Percentiles rank a stretch among this genome's conserved stretches.
Evolutionary conservation across 2,329 filamentous ascomycete genomes (phyloP).

Genomic region (Aaosphaeria arxii): DNA sequence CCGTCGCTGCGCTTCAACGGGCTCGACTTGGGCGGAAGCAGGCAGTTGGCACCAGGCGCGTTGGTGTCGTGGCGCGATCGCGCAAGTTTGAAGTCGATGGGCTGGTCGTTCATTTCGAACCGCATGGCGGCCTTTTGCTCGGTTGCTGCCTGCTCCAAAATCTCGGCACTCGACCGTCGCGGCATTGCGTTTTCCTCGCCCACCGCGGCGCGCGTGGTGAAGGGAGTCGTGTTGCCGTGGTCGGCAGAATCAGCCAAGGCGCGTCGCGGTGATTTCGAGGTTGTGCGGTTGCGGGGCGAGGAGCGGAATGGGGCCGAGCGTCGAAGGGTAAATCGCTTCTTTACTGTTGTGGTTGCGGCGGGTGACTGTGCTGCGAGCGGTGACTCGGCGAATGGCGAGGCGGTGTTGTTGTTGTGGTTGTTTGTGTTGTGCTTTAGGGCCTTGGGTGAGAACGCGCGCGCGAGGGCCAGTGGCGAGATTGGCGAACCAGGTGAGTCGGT

Average conservation of each 20-base stretch:
- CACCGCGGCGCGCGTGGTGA: constrained; percentile 46
- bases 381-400: constrained; percentile 55
- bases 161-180: constrained; percentile 27
- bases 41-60: constrained; percentile 45
- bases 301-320: constrained; percentile 52
- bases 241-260: constrained; percentile 69
- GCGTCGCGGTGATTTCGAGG: constrained; percentile 75
- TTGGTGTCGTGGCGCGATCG: constrained; percentile 47
- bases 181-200: constrained; percentile 45
- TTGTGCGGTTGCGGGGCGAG: constrained; percentile 64
- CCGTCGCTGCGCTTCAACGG: constrained; percentile 90
- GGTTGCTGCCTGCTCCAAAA: constrained; percentile 34
- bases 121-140: constrained; percentile 32
- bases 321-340: constrained; percentile 53
- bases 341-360: constrained; percentile 59
- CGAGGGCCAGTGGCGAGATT: constrained; percentile 42
- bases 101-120: constrained; percentile 41
- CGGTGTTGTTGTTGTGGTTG: constrained; percentile 8
- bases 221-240: constrained; percentile 64
- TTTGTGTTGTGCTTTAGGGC: constrained; percentile 37
- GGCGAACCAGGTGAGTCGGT: constrained; percentile 41
- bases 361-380: constrained; percentile 40
- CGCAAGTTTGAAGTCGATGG: constrained; percentile 48
- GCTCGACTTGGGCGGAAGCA: constrained; percentile 63
- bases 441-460: constrained; percentile 46